Evolutionary conservation across 2,329 filamentous ascomycete genomes (phyloP).

Genomic region (Calonectria multiphialidica): DNA sequence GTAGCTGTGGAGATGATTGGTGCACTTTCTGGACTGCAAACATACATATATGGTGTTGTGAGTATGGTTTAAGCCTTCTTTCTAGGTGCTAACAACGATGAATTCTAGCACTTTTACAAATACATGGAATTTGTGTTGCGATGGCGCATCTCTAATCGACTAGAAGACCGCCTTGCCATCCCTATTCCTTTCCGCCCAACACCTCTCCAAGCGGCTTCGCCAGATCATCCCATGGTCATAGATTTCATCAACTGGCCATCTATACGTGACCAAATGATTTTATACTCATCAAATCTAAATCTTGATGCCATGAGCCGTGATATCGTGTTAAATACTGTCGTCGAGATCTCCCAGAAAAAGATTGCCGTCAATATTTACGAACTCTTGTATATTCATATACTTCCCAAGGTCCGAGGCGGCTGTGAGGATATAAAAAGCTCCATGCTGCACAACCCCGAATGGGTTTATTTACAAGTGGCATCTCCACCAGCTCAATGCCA

Average conservation of each 20-base stretch:
- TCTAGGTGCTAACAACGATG: not conserved
- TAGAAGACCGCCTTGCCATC: not conserved
- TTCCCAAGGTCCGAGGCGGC: not conserved
- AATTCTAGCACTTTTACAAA: not conserved
- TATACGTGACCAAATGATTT: constrained; percentile 16
- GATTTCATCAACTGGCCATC: constrained; percentile 23
- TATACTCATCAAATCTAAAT: not conserved
- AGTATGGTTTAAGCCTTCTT: not conserved
- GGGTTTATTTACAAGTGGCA: constrained; percentile 2
- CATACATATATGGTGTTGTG: constrained; percentile 17
- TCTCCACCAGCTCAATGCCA: not conserved
- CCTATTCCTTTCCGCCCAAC: constrained; percentile 10
- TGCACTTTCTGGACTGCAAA: not conserved
- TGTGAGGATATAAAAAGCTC: not conserved
- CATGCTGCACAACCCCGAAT: constrained; percentile 3
- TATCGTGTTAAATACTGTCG: constrained; percentile 12
- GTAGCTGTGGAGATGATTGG: constrained; percentile 8
- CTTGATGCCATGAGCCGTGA: constrained; percentile 14
- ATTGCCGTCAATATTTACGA: constrained; percentile 9
- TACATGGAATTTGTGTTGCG: constrained; percentile 12
- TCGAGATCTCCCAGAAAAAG: not conserved
- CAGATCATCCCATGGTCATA: constrained; percentile 4
- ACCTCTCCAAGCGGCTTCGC: not conserved
- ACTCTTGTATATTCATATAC: constrained; percentile 5
- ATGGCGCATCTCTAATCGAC: not conserved